Percentiles rank a stretch among this genome's conserved stretches.
Evolutionary conservation across 768 basidiomycete species (phyloP).

Genomic region (Sarcodon aspratus): DNA sequence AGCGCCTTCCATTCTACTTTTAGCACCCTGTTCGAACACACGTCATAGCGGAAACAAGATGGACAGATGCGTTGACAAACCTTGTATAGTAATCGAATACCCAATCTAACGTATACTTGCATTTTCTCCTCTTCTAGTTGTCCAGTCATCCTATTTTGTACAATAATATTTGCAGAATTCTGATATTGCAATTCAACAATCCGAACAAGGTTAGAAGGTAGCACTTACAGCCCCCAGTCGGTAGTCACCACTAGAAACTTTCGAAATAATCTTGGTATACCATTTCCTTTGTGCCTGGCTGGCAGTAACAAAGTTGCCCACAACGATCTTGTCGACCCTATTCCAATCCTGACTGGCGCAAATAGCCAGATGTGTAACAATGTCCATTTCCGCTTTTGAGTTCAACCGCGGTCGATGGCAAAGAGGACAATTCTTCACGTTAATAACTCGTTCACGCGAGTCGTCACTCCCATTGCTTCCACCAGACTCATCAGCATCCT

Average conservation of each 20-base stretch:
- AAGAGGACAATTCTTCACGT: conserved; percentile 87
- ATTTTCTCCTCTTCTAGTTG: conserved; percentile 97
- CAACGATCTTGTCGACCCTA: conserved; percentile 79
- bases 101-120: conserved; percentile 87
- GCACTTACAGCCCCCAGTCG: conserved; percentile 74
- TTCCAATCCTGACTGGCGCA: conserved; percentile 93
- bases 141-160: conserved; percentile 87
- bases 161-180: conserved; percentile 98
- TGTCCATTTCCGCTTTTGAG: conserved; percentile 85
- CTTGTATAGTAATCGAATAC: conserved; percentile 89
- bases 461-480: conserved; percentile 16
- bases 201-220: conserved; percentile 1
- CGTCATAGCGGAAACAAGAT: background rate
- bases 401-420: conserved; percentile 84
- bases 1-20: conserved; percentile 79
- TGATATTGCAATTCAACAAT: conserved; percentile 14
- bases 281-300: conserved; percentile 96
- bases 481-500: conserved; percentile 20
- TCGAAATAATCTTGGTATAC: conserved; percentile 83
- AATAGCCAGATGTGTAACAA: conserved; percentile 93
- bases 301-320: conserved; percentile 90
- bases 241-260: conserved; percentile 82
- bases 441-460: conserved; percentile 78
- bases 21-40: conserved; percentile 46
- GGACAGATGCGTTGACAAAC: conserved; percentile 17